These are phyloP conservation scores for Helianthus tuberosus DNA, from an alignment of 129 eudicot genomes.

Conservation along the genomic window DNA sequence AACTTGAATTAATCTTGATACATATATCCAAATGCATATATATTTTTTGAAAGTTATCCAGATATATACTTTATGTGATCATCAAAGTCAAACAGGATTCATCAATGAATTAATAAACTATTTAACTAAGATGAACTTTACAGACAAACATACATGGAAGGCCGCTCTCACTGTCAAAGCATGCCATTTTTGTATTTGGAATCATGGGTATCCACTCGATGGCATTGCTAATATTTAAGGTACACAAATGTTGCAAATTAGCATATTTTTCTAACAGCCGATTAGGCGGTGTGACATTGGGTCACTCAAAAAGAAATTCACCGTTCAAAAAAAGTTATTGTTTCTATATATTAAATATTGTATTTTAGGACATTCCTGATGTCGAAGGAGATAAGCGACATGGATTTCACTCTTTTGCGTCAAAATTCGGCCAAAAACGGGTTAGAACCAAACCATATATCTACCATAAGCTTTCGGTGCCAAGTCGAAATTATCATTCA, in stretches of 20 bases:
- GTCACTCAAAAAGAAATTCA: too few species aligned
- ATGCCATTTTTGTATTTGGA: conserved; percentile 34
- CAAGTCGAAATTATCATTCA: too few species aligned
- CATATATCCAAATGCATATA: neutral
- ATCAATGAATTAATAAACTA: neutral
- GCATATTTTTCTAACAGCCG: neutral
- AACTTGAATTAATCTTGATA: neutral
- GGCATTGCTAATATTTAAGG: conserved; percentile 34
- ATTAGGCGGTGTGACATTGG: too few species aligned
- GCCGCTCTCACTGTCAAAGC: conserved; percentile 24
- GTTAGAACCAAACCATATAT: neutral
- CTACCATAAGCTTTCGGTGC: neutral
- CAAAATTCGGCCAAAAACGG: neutral
- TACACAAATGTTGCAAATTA: neutral
- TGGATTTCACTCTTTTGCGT: conserved; percentile 7
- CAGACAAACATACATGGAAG: conserved; percentile 12
- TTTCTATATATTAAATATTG: neutral
- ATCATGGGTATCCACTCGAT: conserved; percentile 27
- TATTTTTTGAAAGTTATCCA: too few species aligned
- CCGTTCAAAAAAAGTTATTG: too few species aligned
- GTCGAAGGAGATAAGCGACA: conserved; percentile 31
- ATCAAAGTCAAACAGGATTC: neutral
- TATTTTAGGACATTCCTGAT: conserved; percentile 24
- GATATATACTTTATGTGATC: too few species aligned
- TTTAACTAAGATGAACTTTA: conserved; percentile 7